phyloP scores from a whole-genome alignment of 768 basidiomycete species.

The Suillus luteus region DNA sequence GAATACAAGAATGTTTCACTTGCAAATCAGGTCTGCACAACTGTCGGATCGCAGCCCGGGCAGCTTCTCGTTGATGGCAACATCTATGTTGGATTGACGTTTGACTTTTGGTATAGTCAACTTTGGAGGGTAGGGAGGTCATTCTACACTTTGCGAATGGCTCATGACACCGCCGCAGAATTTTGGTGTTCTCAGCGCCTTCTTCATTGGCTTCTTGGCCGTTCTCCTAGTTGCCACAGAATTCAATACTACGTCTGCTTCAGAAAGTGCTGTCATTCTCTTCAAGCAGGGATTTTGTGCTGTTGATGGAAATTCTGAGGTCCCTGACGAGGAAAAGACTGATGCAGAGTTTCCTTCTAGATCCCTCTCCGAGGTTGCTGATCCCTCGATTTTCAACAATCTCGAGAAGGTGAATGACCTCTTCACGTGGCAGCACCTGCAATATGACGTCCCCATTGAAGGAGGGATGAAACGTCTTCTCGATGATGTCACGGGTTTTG shows the following conservation, averaged over 20 bases:
- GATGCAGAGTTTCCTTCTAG: neutral
- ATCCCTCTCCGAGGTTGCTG: neutral
- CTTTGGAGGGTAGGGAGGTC: slow-evolving; percentile 46
- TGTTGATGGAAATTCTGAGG: slow-evolving; percentile 20
- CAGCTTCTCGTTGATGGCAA: slow-evolving; percentile 62
- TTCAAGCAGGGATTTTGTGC: slow-evolving; percentile 59
- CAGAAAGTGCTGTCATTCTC: slow-evolving; percentile 48
- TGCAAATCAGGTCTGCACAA: slow-evolving; percentile 74
- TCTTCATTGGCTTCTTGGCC: slow-evolving; percentile 59
- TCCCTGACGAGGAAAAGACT: slow-evolving; percentile 33
- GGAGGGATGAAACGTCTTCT: slow-evolving; percentile 57
- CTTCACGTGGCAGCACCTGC: slow-evolving; percentile 80
- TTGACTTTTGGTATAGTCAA: slow-evolving; percentile 45
- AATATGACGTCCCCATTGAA: slow-evolving; percentile 70
- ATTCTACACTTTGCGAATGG: neutral
- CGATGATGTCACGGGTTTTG: slow-evolving; percentile 77
- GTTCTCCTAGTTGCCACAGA: slow-evolving; percentile 63
- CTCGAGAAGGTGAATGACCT: slow-evolving; percentile 41
- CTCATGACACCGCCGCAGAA: slow-evolving; percentile 40
- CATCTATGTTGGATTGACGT: slow-evolving; percentile 49
- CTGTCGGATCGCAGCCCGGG: slow-evolving; percentile 65
- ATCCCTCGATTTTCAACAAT: neutral
- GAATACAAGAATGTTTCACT: slow-evolving; percentile 58
- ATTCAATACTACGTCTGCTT: slow-evolving; percentile 40
- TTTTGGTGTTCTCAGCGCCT: slow-evolving; percentile 69